phyloP scores from a whole-genome alignment of 1,284 basidiomycete species.

The Tremellales sp. region DNA sequence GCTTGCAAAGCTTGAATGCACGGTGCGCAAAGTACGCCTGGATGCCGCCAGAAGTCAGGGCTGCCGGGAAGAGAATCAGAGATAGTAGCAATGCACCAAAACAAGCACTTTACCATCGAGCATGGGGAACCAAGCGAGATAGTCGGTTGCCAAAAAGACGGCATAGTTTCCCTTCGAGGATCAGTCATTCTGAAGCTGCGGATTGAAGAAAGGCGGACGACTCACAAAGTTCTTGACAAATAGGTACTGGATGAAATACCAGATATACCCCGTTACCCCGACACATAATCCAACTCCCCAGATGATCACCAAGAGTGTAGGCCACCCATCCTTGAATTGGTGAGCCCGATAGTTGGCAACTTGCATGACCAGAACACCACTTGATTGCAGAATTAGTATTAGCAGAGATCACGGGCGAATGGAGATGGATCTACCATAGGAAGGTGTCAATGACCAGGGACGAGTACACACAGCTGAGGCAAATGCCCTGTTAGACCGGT shows the following conservation, averaged over 20 bases:
- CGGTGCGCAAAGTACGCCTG: constrained; percentile 19
- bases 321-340: constrained; percentile 11
- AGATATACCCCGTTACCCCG: constrained; percentile 14
- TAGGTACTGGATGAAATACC: constrained; percentile 18
- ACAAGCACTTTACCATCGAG: constrained; percentile 9
- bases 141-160: neutral
- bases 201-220: constrained; percentile 16
- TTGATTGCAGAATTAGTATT: neutral
- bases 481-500: neutral
- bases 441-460: constrained; percentile 14
- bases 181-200: constrained; percentile 4
- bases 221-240: constrained; percentile 25
- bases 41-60: constrained; percentile 15
- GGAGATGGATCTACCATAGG: constrained; percentile 8
- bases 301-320: constrained; percentile 14
- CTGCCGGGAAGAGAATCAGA: neutral
- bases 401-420: neutral
- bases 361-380: constrained; percentile 17
- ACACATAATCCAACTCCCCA: constrained; percentile 10
- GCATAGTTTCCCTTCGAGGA: neutral
- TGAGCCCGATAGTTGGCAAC: constrained; percentile 15
- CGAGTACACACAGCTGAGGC: constrained; percentile 11
- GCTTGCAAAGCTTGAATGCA: constrained; percentile 12
- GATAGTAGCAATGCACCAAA: neutral
- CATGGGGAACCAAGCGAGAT: constrained; percentile 22